These are phyloP conservation scores for Aspergillus indologenus DNA, from an alignment of 495 filamentous ascomycete genomes.

Conservation along the genomic window DNA sequence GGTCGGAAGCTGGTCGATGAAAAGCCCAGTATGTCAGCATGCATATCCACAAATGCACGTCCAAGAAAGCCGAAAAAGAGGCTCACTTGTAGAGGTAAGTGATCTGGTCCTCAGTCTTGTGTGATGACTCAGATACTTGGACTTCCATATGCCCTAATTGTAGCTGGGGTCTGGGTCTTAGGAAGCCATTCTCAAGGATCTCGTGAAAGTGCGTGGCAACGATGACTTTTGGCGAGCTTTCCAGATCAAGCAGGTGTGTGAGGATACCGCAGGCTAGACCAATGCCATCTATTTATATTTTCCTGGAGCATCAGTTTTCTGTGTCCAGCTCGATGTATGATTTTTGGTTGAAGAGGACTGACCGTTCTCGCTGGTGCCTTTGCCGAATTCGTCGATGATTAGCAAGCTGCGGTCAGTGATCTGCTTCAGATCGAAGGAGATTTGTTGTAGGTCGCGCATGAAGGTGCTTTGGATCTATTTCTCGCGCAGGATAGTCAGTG, in stretches of 20 bases:
- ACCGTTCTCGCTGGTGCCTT: constrained; percentile 77
- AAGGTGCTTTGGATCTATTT: constrained; percentile 82
- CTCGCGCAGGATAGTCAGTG: constrained; percentile 4
- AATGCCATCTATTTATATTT: constrained; percentile 67
- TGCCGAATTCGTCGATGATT: constrained; percentile 93
- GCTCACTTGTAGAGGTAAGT: constrained; percentile 80
- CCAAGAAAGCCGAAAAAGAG: not conserved
- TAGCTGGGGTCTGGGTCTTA: constrained; percentile 56
- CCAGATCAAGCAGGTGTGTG: constrained; percentile 62
- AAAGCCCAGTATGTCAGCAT: not conserved
- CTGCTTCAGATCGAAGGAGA: constrained; percentile 73
- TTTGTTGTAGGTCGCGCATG: constrained; percentile 88
- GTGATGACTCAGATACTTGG: constrained; percentile 58
- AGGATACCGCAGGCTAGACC: constrained; percentile 83
- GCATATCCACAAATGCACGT: not conserved
- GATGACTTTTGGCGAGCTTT: constrained; percentile 74
- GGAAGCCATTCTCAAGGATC: constrained; percentile 73
- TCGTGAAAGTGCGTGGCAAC: constrained; percentile 94
- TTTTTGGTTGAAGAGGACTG: constrained; percentile 4
- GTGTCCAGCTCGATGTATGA: not conserved
- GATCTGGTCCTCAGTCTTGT: constrained; percentile 66
- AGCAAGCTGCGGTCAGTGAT: constrained; percentile 75
- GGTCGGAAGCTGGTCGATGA: constrained; percentile 42
- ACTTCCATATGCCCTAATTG: constrained; percentile 86
- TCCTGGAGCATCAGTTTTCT: not conserved